Evolutionary conservation across 345 rosid genomes (phyloP).

Genomic region (Hypericum perforatum): DNA sequence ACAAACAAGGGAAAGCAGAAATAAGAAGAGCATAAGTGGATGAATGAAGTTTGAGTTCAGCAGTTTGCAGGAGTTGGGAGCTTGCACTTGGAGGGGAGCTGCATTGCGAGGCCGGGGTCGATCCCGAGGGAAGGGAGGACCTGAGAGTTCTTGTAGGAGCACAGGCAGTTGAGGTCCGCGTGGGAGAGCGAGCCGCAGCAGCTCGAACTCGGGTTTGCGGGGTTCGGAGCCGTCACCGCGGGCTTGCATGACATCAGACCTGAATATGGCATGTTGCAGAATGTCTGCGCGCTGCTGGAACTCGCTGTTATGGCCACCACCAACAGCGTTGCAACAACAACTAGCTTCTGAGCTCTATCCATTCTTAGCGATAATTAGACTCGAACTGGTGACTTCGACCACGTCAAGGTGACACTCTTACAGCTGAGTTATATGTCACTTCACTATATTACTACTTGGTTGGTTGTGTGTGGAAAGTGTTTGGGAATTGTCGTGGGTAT

Average conservation of each 20-base stretch:
- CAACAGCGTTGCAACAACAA: not conserved
- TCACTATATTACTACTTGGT: too few species aligned
- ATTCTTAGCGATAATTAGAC: too few species aligned
- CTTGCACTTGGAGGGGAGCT: conserved; percentile 4
- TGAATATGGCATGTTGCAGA: not conserved
- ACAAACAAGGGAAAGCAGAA: too few species aligned
- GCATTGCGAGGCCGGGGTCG: not conserved
- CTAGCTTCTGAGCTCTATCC: too few species aligned
- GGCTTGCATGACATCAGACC: conserved; percentile 1
- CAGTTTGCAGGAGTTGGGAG: conserved; percentile 2
- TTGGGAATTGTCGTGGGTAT: too few species aligned
- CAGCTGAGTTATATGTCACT: too few species aligned
- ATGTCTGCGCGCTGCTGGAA: not conserved
- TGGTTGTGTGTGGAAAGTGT: too few species aligned
- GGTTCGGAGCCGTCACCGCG: conserved; percentile 1
- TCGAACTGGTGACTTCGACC: too few species aligned
- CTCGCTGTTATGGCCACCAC: not conserved
- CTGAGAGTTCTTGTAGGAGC: conserved; percentile 2
- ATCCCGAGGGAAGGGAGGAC: conserved; percentile 1
- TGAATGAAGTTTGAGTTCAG: not conserved
- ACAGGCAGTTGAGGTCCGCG: not conserved
- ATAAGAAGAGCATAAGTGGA: too few species aligned
- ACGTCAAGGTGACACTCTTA: too few species aligned
- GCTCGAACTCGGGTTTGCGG: not conserved
- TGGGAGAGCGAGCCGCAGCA: not conserved